A percentile compares a stretch with the other conserved stretches of the same genome.
These are phyloP conservation scores for Podila clonocystis DNA, from an alignment of 192 early-diverging fungal species.

Conservation along the genomic window DNA sequence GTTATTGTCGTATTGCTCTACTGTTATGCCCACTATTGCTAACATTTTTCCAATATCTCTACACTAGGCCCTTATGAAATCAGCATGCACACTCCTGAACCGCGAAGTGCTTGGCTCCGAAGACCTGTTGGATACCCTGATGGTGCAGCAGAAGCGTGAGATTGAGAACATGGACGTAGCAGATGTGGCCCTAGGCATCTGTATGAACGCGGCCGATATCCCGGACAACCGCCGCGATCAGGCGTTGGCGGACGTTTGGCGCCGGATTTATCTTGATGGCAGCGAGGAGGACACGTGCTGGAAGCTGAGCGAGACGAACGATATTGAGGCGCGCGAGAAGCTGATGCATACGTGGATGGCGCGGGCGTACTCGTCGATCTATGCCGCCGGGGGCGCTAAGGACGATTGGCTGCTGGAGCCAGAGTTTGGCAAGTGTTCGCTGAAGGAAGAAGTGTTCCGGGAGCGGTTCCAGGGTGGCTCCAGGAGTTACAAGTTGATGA, in stretches of 20 bases:
- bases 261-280: constrained; percentile 28
- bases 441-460: constrained; percentile 31
- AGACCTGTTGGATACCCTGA: constrained; percentile 36
- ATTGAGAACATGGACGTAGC: constrained; percentile 21
- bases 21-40: neutral
- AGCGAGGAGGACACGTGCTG: constrained; percentile 13
- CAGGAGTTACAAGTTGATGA: constrained; percentile 15
- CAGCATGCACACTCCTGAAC: constrained; percentile 11
- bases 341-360: constrained; percentile 30
- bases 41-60: neutral
- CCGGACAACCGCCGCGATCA: constrained; percentile 39
- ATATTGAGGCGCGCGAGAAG: constrained; percentile 25
- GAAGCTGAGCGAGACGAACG: constrained; percentile 21
- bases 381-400: constrained; percentile 24
- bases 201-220: constrained; percentile 35
- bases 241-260: constrained; percentile 44
- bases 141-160: constrained; percentile 21
- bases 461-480: constrained; percentile 10
- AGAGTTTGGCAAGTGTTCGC: constrained; percentile 20
- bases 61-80: constrained; percentile 9
- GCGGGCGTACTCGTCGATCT: constrained; percentile 30
- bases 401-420: constrained; percentile 32
- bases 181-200: constrained; percentile 28
- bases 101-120: constrained; percentile 26
- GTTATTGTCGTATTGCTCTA: neutral